phyloP scores from a whole-genome alignment of 805 yeast genomes.

The Ogataea zsoltii region DNA sequence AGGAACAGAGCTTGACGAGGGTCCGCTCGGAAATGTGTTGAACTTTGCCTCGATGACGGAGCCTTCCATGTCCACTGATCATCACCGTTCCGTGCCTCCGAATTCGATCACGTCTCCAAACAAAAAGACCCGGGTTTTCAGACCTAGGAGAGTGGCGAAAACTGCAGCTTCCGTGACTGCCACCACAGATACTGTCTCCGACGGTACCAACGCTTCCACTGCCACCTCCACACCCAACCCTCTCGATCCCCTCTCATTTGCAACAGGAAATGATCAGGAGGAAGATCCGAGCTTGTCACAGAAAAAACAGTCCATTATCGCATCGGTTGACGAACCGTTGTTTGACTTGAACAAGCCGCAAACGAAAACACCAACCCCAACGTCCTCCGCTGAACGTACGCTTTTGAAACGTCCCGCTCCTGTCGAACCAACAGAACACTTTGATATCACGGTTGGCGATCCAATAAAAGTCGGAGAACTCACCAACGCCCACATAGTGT shows the following conservation, averaged over 20 bases:
- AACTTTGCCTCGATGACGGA: constrained; percentile 13
- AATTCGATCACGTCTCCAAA: constrained; percentile 37
- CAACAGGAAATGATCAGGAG: constrained; percentile 10
- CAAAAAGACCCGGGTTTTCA: constrained; percentile 42
- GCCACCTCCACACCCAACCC: constrained; percentile 1
- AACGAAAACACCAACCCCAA: neutral
- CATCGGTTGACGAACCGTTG: constrained; percentile 55
- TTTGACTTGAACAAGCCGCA: constrained; percentile 40
- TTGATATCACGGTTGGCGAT: constrained; percentile 79
- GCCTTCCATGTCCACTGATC: constrained; percentile 5
- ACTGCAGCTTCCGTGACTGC: too few relatives aligned
- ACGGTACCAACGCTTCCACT: neutral
- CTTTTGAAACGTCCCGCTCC: constrained; percentile 1
- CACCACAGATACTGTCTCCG: too few relatives aligned
- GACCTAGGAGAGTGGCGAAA: constrained; percentile 42
- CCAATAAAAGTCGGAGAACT: constrained; percentile 91
- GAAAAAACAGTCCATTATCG: constrained; percentile 37
- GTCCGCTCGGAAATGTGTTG: constrained; percentile 25
- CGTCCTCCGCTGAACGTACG: neutral
- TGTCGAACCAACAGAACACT: constrained; percentile 31
- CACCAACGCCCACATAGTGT: constrained; percentile 85
- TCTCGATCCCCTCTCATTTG: constrained; percentile 16
- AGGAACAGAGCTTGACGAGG: constrained; percentile 13
- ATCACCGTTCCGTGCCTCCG: neutral
- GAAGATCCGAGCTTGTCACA: constrained; percentile 1